phyloP scores from a whole-genome alignment of 2,329 filamentous ascomycete species.

The Trichoderma koningiopsis region DNA sequence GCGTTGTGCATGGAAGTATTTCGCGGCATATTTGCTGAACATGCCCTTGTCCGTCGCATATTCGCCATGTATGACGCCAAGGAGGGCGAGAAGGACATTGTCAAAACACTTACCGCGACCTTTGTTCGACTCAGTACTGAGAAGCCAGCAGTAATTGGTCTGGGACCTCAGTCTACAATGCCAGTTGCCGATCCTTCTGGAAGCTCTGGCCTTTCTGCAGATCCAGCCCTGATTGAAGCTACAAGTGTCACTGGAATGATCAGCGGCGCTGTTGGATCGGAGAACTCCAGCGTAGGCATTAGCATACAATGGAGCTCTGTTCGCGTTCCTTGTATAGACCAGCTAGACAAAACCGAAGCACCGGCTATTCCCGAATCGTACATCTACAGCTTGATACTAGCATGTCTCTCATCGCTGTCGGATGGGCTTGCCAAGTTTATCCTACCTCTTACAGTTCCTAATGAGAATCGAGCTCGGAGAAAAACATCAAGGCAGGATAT shows the following conservation, averaged over 20 bases:
- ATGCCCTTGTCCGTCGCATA: conserved; percentile 74
- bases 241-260: conserved; percentile 88
- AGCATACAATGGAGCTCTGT: conserved; percentile 90
- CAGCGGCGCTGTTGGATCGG: conserved; percentile 66
- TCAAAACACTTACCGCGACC: conserved; percentile 80
- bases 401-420: conserved; percentile 86
- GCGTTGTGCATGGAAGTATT: conserved; percentile 91
- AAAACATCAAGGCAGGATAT: conserved; percentile 48
- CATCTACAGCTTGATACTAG: conserved; percentile 83
- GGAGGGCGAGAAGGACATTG: conserved; percentile 70
- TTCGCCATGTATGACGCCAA: conserved; percentile 78
- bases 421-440: conserved; percentile 94
- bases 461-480: conserved; percentile 62
- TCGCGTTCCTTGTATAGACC: conserved; percentile 85
- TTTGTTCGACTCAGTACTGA: conserved; percentile 94
- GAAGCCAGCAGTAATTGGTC: conserved; percentile 83
- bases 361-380: conserved; percentile 88
- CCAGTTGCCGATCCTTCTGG: conserved; percentile 63
- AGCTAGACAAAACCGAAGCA: conserved; percentile 87
- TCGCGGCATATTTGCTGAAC: conserved; percentile 80
- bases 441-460: conserved; percentile 82
- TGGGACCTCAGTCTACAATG: conserved; percentile 85
- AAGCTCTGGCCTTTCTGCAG: conserved; percentile 61
- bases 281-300: conserved; percentile 73
- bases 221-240: conserved; percentile 87